Conservation (phyloP, 2,329 filamentous ascomycete genomes). For the Trichoderma cornu-damae region DNA sequence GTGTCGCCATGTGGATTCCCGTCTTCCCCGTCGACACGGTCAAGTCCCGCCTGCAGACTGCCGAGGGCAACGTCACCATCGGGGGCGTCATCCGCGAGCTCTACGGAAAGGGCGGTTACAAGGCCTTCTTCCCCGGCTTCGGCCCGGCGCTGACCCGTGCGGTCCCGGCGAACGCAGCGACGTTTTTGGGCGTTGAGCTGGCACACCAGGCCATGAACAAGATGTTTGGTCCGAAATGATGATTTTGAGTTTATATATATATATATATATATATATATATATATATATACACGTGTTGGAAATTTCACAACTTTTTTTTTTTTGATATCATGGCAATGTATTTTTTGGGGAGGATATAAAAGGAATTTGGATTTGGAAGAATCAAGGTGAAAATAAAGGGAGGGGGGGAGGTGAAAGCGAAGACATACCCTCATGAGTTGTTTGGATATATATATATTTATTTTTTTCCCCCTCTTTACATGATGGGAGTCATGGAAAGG, state of each 20-base stretch:
- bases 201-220: slow-evolving; percentile 79
- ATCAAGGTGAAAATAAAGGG: not conserved
- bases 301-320: no score
- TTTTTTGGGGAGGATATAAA: not conserved
- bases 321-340: slow-evolving; percentile 1
- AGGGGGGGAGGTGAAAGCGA: not conserved
- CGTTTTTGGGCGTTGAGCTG: slow-evolving; percentile 81
- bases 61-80: slow-evolving; percentile 77
- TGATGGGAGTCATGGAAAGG: slow-evolving; percentile 2
- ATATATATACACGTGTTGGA: no score
- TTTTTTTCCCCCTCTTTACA: not conserved
- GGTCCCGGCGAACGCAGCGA: slow-evolving; percentile 93
- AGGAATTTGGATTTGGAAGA: not conserved
- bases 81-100: slow-evolving; percentile 73
- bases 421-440: not conserved
- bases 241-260: not conserved
- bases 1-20: slow-evolving; percentile 98
- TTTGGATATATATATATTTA: not conserved
- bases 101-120: slow-evolving; percentile 76
- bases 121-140: slow-evolving; percentile 96
- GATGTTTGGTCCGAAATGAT: slow-evolving; percentile 48
- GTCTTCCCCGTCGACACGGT: slow-evolving; percentile 97
- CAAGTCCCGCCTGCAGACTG: slow-evolving; percentile 89
- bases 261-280: no score
- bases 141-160: slow-evolving; percentile 88